Conservation (phyloP, 257 asterid genomes). For the Penstemon davidsonii region DNA sequence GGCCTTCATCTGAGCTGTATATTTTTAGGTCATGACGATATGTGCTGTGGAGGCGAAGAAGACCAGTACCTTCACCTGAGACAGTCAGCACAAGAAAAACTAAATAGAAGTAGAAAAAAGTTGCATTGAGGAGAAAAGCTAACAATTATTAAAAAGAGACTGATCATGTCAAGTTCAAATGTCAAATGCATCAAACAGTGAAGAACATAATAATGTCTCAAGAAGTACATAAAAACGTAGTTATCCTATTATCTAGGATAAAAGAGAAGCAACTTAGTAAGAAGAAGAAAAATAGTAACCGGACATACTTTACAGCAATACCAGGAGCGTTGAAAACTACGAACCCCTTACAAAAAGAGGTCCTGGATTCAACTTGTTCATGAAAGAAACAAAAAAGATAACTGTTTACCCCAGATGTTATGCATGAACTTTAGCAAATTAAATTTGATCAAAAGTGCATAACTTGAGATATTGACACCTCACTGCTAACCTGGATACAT, state of each 20-base stretch:
- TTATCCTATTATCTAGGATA: neutral
- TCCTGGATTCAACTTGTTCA: slow-evolving; percentile 12
- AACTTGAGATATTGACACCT: neutral
- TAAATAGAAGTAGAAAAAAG: slow-evolving; percentile 10
- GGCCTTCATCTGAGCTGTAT: slow-evolving; percentile 98
- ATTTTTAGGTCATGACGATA: slow-evolving; percentile 95
- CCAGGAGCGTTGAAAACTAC: neutral
- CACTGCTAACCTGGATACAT: slow-evolving; percentile 84
- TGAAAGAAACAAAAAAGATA: neutral
- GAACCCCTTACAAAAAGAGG: neutral
- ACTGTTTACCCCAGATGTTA: neutral
- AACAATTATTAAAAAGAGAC: neutral
- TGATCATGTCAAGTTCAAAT: slow-evolving; percentile 13
- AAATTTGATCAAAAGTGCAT: slow-evolving; percentile 16
- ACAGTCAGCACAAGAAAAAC: slow-evolving; percentile 20
- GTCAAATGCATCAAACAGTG: slow-evolving; percentile 7
- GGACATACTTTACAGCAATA: slow-evolving; percentile 14
- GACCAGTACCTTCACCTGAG: slow-evolving; percentile 97
- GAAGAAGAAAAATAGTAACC: slow-evolving; percentile 8
- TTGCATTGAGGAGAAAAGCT: slow-evolving; percentile 17
- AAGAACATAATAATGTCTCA: slow-evolving; percentile 5
- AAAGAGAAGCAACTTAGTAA: neutral
- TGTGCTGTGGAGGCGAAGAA: slow-evolving; percentile 98
- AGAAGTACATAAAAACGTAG: neutral
- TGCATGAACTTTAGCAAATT: slow-evolving; percentile 17